phyloP scores from a whole-genome alignment of 371 early-diverging fungal species.

The Mucor velutinosus region DNA sequence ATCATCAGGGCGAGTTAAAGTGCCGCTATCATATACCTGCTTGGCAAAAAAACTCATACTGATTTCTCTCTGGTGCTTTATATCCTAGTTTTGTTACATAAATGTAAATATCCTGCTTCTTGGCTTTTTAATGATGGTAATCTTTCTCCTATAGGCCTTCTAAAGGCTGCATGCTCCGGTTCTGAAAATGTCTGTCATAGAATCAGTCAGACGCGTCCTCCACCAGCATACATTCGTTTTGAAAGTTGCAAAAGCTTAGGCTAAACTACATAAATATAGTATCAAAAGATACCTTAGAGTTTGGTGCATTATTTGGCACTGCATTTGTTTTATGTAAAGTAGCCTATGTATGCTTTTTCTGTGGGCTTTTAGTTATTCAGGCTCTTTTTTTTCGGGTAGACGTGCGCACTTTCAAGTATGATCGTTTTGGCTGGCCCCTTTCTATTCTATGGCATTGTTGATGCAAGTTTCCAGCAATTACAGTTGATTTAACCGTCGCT shows the following conservation, averaged over 20 bases:
- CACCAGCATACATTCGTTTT: not conserved
- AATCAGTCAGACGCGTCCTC: not conserved
- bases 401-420: not conserved
- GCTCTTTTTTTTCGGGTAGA: not conserved
- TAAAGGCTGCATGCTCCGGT: not conserved
- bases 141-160: not conserved
- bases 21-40: too few relatives aligned
- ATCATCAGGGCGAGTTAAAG: too few relatives aligned
- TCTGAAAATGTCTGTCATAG: not conserved
- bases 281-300: not conserved
- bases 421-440: not conserved
- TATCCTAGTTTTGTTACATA: too few relatives aligned
- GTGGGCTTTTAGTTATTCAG: not conserved
- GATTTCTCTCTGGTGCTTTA: too few relatives aligned
- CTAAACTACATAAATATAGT: not conserved
- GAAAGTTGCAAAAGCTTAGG: not conserved
- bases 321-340: not conserved
- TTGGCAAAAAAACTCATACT: too few relatives aligned
- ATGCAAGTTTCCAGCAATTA: too few relatives aligned
- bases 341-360: not conserved
- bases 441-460: too few relatives aligned
- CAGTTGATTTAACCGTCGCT: too few relatives aligned
- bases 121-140: not conserved
- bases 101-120: not conserved
- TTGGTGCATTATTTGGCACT: not conserved